phyloP scores from a whole-genome alignment of 768 basidiomycete species.

The Mycena rebaudengoi region DNA sequence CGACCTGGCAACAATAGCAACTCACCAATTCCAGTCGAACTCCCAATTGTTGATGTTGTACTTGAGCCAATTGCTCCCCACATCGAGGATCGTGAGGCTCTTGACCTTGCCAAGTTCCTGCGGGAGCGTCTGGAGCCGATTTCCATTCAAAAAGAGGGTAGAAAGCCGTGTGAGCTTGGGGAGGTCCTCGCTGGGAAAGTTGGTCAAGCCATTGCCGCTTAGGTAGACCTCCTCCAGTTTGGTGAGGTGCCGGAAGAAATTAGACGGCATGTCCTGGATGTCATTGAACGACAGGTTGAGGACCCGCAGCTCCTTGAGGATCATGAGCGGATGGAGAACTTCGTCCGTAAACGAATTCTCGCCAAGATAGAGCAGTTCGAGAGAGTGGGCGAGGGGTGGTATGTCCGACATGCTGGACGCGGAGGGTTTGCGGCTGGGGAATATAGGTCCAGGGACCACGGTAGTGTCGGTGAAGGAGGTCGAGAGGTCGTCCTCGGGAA shows the following conservation, averaged over 20 bases:
- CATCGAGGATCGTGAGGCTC: constrained; percentile 84
- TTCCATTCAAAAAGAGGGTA: constrained; percentile 91
- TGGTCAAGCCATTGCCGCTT: constrained; percentile 94
- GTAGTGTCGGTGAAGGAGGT: constrained; percentile 12
- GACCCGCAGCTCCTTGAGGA: constrained; percentile 78
- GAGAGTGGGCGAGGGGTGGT: constrained; percentile 72
- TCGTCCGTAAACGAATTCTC: constrained; percentile 91
- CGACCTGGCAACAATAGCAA: constrained; percentile 3
- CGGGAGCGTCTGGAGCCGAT: constrained; percentile 91
- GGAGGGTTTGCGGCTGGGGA: constrained; percentile 43
- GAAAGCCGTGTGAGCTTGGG: constrained; percentile 71
- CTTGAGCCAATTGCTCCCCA: constrained; percentile 91
- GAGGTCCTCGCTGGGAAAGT: constrained; percentile 89
- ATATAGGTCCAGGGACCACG: constrained; percentile 23
- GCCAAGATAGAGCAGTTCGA: constrained; percentile 85
- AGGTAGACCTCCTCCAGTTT: constrained; percentile 88
- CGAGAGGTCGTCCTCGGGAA: constrained; percentile 30
- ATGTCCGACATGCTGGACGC: constrained; percentile 27
- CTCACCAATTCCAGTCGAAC: constrained; percentile 99
- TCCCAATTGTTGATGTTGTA: constrained; percentile 99
- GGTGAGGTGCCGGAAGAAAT: constrained; percentile 76
- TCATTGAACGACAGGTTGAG: constrained; percentile 96
- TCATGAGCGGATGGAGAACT: constrained; percentile 73
- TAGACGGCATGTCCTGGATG: constrained; percentile 84
- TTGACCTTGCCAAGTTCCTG: constrained; percentile 88